Conservation (phyloP, 331 rosid genomes). For the Spiraea crenata region DNA sequence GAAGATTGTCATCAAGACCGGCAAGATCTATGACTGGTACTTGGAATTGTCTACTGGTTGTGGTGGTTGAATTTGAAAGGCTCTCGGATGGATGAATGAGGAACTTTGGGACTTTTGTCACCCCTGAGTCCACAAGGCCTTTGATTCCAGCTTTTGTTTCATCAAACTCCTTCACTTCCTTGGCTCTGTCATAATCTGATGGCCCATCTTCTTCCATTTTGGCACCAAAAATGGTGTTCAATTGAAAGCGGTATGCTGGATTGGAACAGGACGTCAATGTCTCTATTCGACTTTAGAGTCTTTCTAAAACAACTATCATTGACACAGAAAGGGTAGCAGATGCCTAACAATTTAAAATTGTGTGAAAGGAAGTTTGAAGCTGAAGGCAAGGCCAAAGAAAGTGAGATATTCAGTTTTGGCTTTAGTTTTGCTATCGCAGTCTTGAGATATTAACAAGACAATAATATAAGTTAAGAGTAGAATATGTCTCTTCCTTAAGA, state of each 20-base stretch:
- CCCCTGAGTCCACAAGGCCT: slow-evolving; percentile 62
- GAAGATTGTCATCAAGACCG: slow-evolving; percentile 27
- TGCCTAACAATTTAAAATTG: slow-evolving; percentile 13
- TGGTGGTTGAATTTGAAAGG: slow-evolving; percentile 2
- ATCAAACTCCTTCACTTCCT: slow-evolving; percentile 64
- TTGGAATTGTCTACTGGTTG: slow-evolving; percentile 15
- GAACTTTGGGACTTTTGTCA: slow-evolving; percentile 55
- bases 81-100: slow-evolving; percentile 50
- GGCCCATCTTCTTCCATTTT: slow-evolving; percentile 18
- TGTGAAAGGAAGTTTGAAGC: slow-evolving; percentile 9
- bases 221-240: not conserved
- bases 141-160: slow-evolving; percentile 73
- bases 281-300: too few relatives aligned
- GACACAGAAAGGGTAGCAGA: not conserved
- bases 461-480: slow-evolving; percentile 8
- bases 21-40: slow-evolving; percentile 63
- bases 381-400: slow-evolving; percentile 27
- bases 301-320: too few relatives aligned
- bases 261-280: too few relatives aligned
- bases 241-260: too few relatives aligned
- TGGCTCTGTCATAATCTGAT: slow-evolving; percentile 47
- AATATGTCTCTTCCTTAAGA: slow-evolving; percentile 10
- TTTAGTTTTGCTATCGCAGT: not conserved
- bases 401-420: slow-evolving; percentile 38
- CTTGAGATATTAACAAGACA: not conserved